phyloP scores from a whole-genome alignment of 1,284 basidiomycete species.

The Microbotryum saponariae region DNA sequence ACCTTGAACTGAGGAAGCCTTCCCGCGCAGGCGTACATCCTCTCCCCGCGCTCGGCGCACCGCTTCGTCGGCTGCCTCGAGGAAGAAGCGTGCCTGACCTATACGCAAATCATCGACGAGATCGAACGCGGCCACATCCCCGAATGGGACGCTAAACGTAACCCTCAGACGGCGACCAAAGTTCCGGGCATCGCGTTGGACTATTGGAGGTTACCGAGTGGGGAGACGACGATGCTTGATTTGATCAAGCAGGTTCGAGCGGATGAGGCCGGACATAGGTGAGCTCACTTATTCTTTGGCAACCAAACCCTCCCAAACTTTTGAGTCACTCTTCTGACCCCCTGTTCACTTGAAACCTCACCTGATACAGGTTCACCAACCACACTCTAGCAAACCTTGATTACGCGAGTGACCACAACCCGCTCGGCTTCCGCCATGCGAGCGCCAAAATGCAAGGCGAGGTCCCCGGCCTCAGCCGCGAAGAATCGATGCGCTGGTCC shows the following conservation, averaged over 20 bases:
- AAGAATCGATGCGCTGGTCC: conserved; percentile 55
- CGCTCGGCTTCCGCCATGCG: conserved; percentile 83
- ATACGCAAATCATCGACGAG: conserved; percentile 20
- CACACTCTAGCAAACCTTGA: conserved; percentile 82
- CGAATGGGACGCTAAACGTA: conserved; percentile 16
- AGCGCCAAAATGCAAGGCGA: conserved; percentile 53
- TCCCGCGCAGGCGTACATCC: conserved; percentile 6
- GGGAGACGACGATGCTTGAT: conserved; percentile 64
- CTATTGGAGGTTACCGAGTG: conserved; percentile 37
- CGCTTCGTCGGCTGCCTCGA: conserved; percentile 93
- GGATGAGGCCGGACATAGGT: conserved; percentile 87
- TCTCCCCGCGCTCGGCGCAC: conserved; percentile 72
- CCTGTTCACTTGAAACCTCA: background rate
- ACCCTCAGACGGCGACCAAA: conserved; percentile 1
- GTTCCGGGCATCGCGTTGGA: conserved; percentile 33
- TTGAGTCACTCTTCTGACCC: background rate
- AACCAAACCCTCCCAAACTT: background rate
- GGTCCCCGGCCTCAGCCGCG: conserved; percentile 63
- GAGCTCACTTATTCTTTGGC: conserved; percentile 46
- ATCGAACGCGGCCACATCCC: conserved; percentile 28
- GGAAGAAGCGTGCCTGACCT: conserved; percentile 67
- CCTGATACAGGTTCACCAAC: conserved; percentile 41
- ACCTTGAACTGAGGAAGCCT: background rate
- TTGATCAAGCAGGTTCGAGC: conserved; percentile 83
- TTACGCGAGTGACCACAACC: conserved; percentile 69